phyloP scores from a whole-genome alignment of 805 yeast genomes.

The Teunomyces pallodes region DNA sequence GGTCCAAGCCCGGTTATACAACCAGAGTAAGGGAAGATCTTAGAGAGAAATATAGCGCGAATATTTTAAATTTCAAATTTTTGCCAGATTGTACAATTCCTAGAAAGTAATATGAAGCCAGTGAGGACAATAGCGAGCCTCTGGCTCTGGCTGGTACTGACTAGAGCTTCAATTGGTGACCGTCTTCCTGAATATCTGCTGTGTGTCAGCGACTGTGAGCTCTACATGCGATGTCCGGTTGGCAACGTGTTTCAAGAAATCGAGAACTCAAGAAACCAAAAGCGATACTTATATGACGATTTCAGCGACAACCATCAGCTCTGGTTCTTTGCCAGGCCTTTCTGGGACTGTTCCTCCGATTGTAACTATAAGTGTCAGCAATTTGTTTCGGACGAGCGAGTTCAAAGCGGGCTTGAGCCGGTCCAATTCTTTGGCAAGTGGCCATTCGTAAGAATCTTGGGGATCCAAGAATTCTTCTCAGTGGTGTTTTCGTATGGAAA shows the following conservation, averaged over 20 bases:
- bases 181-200: conserved; percentile 26
- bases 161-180: conserved; percentile 27
- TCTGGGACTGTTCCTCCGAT: conserved; percentile 36
- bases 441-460: conserved; percentile 39
- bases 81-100: background rate
- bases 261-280: conserved; percentile 5
- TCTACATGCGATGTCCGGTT: conserved; percentile 15
- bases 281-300: conserved; percentile 3
- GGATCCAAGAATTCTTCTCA: conserved; percentile 36
- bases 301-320: conserved; percentile 3
- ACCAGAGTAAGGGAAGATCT: background rate
- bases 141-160: background rate
- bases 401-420: conserved; percentile 17
- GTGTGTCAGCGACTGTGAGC: conserved; percentile 24
- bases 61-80: background rate
- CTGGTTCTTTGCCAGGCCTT: conserved; percentile 4
- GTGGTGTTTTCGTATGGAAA: conserved; percentile 35
- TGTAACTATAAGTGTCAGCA: conserved; percentile 43
- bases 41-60: background rate
- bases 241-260: conserved; percentile 12
- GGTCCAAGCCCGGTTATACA: conserved; percentile 7
- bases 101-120: background rate
- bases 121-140: background rate
- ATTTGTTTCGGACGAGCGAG: conserved; percentile 24
- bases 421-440: conserved; percentile 46